Evolutionary conservation across 1,284 basidiomycete species (phyloP).

Genomic region (Cryptococcus hybrid): DNA sequence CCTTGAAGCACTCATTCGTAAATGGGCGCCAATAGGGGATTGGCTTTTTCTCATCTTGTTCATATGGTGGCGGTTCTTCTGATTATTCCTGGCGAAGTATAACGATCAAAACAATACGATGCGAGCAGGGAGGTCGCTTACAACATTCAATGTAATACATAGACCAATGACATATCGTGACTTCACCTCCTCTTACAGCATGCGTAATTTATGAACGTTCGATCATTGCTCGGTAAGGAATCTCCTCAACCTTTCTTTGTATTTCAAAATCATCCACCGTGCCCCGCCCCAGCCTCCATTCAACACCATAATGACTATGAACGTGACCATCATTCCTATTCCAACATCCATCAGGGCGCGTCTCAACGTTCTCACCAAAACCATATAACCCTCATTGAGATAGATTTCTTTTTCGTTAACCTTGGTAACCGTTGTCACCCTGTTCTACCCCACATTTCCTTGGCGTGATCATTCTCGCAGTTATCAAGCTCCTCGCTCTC

Average conservation of each 20-base stretch:
- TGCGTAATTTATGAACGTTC: background rate
- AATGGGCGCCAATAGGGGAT: slow-evolving; percentile 92
- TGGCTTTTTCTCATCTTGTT: slow-evolving; percentile 77
- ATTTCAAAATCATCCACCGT: slow-evolving; percentile 6
- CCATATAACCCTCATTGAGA: slow-evolving; percentile 34
- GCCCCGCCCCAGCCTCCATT: slow-evolving; percentile 32
- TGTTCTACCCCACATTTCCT: slow-evolving; percentile 7
- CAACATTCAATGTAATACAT: background rate
- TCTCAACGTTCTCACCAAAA: slow-evolving; percentile 29
- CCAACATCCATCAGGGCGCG: slow-evolving; percentile 38
- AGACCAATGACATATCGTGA: too few relatives aligned
- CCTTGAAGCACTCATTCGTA: slow-evolving; percentile 85
- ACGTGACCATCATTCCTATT: slow-evolving; percentile 26
- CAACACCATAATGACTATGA: slow-evolving; percentile 27
- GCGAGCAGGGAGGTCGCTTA: background rate
- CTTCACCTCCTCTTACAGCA: background rate
- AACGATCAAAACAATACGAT: background rate
- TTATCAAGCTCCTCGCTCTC: slow-evolving; percentile 40
- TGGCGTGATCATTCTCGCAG: slow-evolving; percentile 27
- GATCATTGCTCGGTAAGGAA: background rate
- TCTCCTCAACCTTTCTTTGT: background rate
- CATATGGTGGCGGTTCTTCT: slow-evolving; percentile 85
- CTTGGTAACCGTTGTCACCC: slow-evolving; percentile 18
- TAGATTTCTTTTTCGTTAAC: slow-evolving; percentile 17
- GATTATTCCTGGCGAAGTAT: background rate